Conservation (phyloP, 2,329 filamentous ascomycete genomes). For the Alternaria ethzedia region DNA sequence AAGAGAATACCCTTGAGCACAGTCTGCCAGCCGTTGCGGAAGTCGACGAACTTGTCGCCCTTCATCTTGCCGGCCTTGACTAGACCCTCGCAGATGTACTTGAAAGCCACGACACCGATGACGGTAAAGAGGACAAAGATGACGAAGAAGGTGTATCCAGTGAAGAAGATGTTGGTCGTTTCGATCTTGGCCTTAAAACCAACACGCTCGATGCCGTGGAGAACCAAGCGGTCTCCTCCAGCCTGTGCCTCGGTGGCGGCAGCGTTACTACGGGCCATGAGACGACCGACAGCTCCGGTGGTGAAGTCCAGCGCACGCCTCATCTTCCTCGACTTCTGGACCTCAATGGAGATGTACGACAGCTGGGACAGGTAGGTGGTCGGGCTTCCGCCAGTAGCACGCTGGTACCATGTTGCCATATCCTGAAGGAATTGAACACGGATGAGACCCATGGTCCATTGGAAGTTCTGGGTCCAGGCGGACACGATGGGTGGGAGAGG, state of each 20-base stretch:
- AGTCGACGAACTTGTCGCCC: slow-evolving; percentile 85
- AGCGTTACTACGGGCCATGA: slow-evolving; percentile 57
- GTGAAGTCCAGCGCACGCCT: slow-evolving; percentile 38
- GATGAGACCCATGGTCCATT: slow-evolving; percentile 98
- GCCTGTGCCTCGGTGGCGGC: slow-evolving; percentile 44
- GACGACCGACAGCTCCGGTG: slow-evolving; percentile 35
- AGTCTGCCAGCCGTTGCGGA: slow-evolving; percentile 92
- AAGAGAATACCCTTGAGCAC: slow-evolving; percentile 94
- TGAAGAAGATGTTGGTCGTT: slow-evolving; percentile 90
- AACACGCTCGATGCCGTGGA: slow-evolving; percentile 86
- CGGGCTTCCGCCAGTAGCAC: slow-evolving; percentile 85
- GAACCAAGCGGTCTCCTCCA: slow-evolving; percentile 53
- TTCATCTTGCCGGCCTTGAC: slow-evolving; percentile 80
- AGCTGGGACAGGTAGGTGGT: slow-evolving; percentile 78
- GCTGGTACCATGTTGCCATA: slow-evolving; percentile 95
- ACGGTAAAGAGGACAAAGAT: slow-evolving; percentile 80
- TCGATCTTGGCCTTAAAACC: slow-evolving; percentile 87
- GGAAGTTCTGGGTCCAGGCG: slow-evolving; percentile 96
- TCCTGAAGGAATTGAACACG: slow-evolving; percentile 83
- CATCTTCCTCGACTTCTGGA: slow-evolving; percentile 74
- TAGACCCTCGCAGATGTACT: slow-evolving; percentile 77
- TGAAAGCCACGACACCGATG: slow-evolving; percentile 77
- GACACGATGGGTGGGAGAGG: slow-evolving; percentile 84
- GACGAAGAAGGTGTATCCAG: slow-evolving; percentile 86
- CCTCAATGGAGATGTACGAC: slow-evolving; percentile 78